Conservation (phyloP, 495 filamentous ascomycete genomes). For the Hypoxylon trugodes region DNA sequence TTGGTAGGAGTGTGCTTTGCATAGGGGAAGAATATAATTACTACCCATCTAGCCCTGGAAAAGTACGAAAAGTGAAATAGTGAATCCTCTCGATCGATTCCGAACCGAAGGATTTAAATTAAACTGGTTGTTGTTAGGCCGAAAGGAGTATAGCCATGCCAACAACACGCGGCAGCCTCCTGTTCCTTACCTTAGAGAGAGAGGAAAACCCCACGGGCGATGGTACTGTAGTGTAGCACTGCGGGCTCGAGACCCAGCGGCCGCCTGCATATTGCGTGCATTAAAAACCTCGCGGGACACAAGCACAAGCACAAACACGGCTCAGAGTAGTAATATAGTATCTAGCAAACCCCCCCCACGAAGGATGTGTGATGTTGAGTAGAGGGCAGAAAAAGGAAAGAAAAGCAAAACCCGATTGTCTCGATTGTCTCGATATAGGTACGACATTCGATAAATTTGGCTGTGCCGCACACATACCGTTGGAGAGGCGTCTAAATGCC, state of each 20-base stretch:
- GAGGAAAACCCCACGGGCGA: conserved; percentile 26
- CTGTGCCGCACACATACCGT: conserved; percentile 26
- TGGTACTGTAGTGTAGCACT: no score
- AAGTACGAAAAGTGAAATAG: no score
- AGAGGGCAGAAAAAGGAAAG: not conserved
- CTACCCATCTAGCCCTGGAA: no score
- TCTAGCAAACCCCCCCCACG: no score
- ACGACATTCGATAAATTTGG: not conserved
- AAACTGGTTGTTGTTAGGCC: conserved; percentile 4
- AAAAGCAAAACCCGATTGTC: not conserved
- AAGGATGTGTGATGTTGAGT: not conserved
- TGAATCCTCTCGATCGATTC: conserved; percentile 21
- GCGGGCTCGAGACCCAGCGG: not conserved
- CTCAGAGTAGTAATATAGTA: no score
- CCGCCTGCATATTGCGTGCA: conserved; percentile 8
- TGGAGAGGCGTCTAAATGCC: conserved; percentile 12
- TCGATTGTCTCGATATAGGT: conserved; percentile 17
- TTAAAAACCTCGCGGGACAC: not conserved
- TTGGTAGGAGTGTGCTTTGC: conserved; percentile 1
- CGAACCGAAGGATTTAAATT: conserved; percentile 31
- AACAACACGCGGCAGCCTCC: conserved; percentile 11
- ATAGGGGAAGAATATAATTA: no score
- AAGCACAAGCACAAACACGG: not conserved
- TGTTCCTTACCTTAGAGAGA: no score
- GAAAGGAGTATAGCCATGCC: conserved; percentile 15